A percentile compares a stretch with the other conserved stretches of the same genome.
These are phyloP conservation scores for Colletotrichum lentis DNA, from an alignment of 2,329 filamentous ascomycete species.

Conservation along the genomic window DNA sequence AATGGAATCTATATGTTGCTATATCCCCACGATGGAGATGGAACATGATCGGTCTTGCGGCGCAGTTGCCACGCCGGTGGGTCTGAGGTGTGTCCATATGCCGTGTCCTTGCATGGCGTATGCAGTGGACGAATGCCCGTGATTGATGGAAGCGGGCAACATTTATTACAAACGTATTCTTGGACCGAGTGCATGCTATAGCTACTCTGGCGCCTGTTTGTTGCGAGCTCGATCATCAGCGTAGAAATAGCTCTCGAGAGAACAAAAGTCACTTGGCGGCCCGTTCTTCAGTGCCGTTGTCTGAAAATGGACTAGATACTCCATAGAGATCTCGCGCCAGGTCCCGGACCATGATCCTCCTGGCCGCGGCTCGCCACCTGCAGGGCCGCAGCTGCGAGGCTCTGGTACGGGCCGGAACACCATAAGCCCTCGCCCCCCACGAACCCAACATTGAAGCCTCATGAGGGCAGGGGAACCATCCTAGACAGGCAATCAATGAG, in stretches of 20 bases:
- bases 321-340: neutral
- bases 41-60: neutral
- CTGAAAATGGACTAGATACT: neutral
- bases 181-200: too few species aligned
- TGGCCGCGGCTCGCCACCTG: neutral
- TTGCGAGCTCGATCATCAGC: neutral
- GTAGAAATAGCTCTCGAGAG: neutral
- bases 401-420: neutral
- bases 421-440: neutral
- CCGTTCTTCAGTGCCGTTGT: neutral
- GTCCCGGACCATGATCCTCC: neutral
- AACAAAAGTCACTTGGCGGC: too few species aligned
- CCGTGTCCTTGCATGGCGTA: neutral
- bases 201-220: too few species aligned
- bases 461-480: neutral
- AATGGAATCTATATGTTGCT: constrained; percentile 10
- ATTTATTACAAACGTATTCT: too few species aligned
- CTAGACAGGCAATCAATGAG: neutral
- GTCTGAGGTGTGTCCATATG: neutral
- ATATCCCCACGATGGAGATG: neutral
- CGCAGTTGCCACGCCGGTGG: neutral
- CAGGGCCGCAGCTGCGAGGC: neutral
- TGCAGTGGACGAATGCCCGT: neutral
- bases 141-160: neutral
- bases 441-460: neutral